Conservation (phyloP, 78 protist species). For the Dictyostelium capitatum region DNA sequence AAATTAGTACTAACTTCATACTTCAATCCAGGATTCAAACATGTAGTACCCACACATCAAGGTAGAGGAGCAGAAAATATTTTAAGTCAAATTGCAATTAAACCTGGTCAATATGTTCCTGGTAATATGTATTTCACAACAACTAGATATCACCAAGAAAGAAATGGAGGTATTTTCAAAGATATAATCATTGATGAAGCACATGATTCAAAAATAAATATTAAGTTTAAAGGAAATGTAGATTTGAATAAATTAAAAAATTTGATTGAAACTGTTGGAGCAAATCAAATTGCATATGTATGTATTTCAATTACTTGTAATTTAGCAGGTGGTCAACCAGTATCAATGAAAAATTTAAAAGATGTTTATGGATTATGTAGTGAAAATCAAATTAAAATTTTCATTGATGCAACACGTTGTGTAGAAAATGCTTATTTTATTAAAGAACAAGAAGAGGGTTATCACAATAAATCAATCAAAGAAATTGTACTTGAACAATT, state of each 20-base stretch:
- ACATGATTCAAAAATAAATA: neutral
- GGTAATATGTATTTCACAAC: neutral
- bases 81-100: neutral
- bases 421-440: constrained; percentile 6
- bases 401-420: neutral
- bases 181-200: neutral
- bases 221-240: neutral
- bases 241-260: neutral
- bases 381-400: neutral
- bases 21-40: too few relatives aligned
- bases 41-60: neutral
- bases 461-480: neutral
- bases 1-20: too few relatives aligned
- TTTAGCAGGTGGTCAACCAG: constrained; percentile 10
- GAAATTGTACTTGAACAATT: neutral
- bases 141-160: neutral
- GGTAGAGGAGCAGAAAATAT: constrained; percentile 12
- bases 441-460: neutral
- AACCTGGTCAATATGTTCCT: neutral
- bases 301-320: neutral
- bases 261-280: neutral
- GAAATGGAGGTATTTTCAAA: neutral
- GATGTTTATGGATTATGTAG: neutral
- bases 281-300: neutral
- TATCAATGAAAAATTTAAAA: neutral